phyloP scores from a whole-genome alignment of 352 stramenopile genomes.

The Pythium myriotylum region DNA sequence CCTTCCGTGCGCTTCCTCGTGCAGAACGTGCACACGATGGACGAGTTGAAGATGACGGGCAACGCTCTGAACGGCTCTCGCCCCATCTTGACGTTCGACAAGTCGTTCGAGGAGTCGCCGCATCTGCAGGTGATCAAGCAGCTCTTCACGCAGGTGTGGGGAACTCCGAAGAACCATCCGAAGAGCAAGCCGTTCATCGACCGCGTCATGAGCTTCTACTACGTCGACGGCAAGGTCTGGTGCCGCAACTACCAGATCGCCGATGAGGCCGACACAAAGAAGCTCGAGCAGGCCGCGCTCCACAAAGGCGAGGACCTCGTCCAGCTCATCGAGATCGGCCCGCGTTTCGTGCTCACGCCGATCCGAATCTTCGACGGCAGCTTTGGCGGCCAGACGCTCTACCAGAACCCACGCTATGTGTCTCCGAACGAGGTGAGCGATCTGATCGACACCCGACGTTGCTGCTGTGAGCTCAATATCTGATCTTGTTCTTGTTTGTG shows the following conservation, averaged over 20 bases:
- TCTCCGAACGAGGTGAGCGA: conserved; percentile 94
- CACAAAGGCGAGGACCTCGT: conserved; percentile 89
- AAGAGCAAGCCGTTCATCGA: conserved; percentile 99
- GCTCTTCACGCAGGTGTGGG: conserved; percentile 95
- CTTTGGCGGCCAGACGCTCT: conserved; percentile 98
- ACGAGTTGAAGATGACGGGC: conserved; percentile 99
- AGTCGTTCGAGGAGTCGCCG: conserved; percentile 87
- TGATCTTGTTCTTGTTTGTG: background rate
- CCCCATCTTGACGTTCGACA: conserved; percentile 98
- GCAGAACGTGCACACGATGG: conserved; percentile 99
- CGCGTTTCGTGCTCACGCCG: conserved; percentile 98
- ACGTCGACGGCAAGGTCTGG: conserved; percentile 96
- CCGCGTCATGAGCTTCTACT: conserved; percentile 97
- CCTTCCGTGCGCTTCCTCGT: conserved; percentile 98
- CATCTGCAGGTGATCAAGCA: conserved; percentile 97
- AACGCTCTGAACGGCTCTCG: conserved; percentile 98
- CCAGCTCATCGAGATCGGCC: conserved; percentile 99
- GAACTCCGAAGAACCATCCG: conserved; percentile 97
- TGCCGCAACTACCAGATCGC: conserved; percentile 97
- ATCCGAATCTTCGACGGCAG: conserved; percentile 99
- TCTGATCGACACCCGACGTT: too few relatives aligned
- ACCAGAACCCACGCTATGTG: conserved; percentile 98
- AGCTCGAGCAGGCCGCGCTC: conserved; percentile 82
- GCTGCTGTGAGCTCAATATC: too few relatives aligned
- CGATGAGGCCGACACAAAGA: conserved; percentile 91